Percentiles rank a stretch among this genome's conserved stretches.
These are phyloP conservation scores for Calocera cornea DNA, from an alignment of 768 basidiomycete species.

Conservation along the genomic window DNA sequence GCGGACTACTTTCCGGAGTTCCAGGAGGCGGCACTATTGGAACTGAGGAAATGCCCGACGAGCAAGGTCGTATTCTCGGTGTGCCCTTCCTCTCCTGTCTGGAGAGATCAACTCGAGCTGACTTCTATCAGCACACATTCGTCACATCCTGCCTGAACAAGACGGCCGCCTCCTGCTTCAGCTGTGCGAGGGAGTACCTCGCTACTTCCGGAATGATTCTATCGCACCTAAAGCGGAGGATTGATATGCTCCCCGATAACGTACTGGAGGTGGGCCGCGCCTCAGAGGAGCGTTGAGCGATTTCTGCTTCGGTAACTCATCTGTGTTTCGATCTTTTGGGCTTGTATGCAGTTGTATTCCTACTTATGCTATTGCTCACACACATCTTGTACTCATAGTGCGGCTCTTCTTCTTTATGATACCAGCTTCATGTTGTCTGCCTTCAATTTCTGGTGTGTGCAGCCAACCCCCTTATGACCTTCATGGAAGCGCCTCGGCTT, in stretches of 20 bases:
- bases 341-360: background rate
- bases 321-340: background rate
- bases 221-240: background rate
- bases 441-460: too few species aligned
- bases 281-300: background rate
- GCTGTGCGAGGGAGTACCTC: background rate
- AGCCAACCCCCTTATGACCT: too few species aligned
- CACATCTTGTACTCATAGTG: too few species aligned
- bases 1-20: constrained; percentile 1
- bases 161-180: background rate
- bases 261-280: background rate
- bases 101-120: background rate
- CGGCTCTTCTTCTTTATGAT: too few species aligned
- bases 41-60: background rate
- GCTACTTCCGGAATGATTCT: background rate
- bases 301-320: background rate
- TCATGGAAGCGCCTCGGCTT: too few species aligned
- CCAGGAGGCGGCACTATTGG: background rate
- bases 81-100: background rate
- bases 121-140: background rate
- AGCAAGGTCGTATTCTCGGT: background rate
- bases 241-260: background rate
- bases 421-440: too few species aligned
- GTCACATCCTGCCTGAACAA: background rate
- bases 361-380: too few species aligned